These are phyloP conservation scores for Corymbia citriodora DNA, from an alignment of 441 rosid genomes.

Conservation along the genomic window DNA sequence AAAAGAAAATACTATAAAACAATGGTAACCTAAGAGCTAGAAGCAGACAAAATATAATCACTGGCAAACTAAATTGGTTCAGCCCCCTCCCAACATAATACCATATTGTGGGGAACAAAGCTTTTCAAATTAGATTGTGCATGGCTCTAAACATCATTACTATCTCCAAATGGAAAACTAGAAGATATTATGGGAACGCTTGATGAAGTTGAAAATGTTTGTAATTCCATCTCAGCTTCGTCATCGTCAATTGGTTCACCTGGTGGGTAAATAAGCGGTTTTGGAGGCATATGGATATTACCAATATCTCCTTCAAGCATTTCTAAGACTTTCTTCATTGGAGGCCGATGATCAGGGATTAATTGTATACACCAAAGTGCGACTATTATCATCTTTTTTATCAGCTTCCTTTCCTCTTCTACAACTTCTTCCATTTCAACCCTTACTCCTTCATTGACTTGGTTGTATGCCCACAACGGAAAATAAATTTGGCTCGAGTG, in stretches of 20 bases:
- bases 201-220: background rate
- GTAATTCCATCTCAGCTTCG: background rate
- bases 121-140: background rate
- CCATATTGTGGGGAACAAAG: background rate
- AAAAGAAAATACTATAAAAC: background rate
- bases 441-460: background rate
- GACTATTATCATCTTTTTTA: background rate
- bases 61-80: background rate
- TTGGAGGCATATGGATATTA: background rate
- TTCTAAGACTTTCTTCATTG: background rate
- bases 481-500: background rate
- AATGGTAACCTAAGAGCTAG: background rate
- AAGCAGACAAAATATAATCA: background rate
- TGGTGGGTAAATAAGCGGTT: background rate
- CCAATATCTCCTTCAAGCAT: background rate
- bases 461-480: fast-evolving
- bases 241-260: fast-evolving
- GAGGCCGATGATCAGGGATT: background rate
- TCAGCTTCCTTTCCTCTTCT: background rate
- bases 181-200: fast-evolving
- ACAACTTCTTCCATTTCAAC: background rate
- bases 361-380: background rate
- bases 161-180: background rate
- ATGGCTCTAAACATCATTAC: background rate
- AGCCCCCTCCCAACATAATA: background rate